phyloP scores from a whole-genome alignment of 208 protist genomes.

The Trypanosoma melophagium region DNA sequence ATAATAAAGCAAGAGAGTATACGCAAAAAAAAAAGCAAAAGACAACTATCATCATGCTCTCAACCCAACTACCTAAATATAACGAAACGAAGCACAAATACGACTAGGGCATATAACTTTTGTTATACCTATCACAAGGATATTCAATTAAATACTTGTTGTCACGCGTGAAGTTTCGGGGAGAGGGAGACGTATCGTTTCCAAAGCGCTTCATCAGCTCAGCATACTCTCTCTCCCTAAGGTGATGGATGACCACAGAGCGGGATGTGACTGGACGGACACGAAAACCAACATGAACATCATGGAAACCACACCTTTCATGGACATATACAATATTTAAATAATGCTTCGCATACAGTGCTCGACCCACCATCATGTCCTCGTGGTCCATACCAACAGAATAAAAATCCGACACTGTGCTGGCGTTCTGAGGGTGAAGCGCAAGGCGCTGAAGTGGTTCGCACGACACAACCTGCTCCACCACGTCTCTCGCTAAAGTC shows the following conservation, averaged over 20 bases:
- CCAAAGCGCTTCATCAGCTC: slow-evolving; percentile 1
- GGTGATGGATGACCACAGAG: slow-evolving; percentile 12
- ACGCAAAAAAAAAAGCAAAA: not conserved
- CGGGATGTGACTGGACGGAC: not conserved
- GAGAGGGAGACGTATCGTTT: not conserved
- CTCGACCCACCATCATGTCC: slow-evolving; percentile 19
- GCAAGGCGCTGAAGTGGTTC: no score
- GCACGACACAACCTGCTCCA: slow-evolving; percentile 11
- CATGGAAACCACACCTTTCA: slow-evolving; percentile 20
- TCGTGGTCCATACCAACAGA: slow-evolving; percentile 31
- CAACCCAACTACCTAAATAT: no score
- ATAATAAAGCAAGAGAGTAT: not conserved
- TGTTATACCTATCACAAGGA: no score
- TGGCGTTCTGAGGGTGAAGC: no score
- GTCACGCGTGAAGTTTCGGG: not conserved
- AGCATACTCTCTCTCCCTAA: slow-evolving; percentile 16
- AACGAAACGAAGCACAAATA: no score
- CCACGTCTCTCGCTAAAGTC: no score
- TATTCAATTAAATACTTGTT: not conserved
- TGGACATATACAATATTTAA: no score
- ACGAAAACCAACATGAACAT: slow-evolving; percentile 1
- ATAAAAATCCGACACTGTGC: no score
- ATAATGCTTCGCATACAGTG: no score
- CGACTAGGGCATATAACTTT: no score
- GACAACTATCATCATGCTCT: no score